These are phyloP conservation scores for Melocanna baccifera DNA, from an alignment of 176 grass and related monocot genomes.

Conservation along the genomic window DNA sequence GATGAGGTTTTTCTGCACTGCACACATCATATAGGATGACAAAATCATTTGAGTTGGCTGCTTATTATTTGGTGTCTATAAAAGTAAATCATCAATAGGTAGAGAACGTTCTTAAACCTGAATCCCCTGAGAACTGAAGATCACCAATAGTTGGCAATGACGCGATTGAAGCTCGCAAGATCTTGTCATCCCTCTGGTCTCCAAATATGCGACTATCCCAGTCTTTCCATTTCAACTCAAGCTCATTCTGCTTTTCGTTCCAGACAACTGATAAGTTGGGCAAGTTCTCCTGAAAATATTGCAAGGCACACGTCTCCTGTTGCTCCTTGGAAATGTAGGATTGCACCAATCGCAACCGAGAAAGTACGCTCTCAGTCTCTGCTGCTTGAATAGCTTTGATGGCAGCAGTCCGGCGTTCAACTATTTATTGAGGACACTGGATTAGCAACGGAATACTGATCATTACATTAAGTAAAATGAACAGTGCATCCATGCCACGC, in stretches of 20 bases:
- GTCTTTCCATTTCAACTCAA: slow-evolving; percentile 72
- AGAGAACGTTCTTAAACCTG: slow-evolving; percentile 46
- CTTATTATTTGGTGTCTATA: not conserved
- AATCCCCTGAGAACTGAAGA: slow-evolving; percentile 59
- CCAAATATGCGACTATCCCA: slow-evolving; percentile 24
- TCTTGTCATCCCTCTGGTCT: slow-evolving; percentile 38
- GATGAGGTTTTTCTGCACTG: slow-evolving; percentile 61
- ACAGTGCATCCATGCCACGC: not conserved
- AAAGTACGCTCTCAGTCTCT: slow-evolving; percentile 58
- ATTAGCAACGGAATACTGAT: not conserved
- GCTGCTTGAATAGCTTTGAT: slow-evolving; percentile 56
- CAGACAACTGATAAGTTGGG: slow-evolving; percentile 47
- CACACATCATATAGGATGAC: slow-evolving; percentile 21
- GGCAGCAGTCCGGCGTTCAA: slow-evolving; percentile 47
- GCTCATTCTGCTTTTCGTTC: slow-evolving; percentile 42
- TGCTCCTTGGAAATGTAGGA: slow-evolving; percentile 67
- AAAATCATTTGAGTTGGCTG: not conserved
- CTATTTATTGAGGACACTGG: slow-evolving; percentile 40
- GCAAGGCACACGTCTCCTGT: slow-evolving; percentile 49
- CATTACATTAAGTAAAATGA: not conserved
- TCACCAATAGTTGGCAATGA: slow-evolving; percentile 41
- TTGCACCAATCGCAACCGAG: slow-evolving; percentile 38
- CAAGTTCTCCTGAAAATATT: slow-evolving; percentile 77
- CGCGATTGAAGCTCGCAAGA: slow-evolving; percentile 45
- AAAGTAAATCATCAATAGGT: slow-evolving; percentile 13